Evolutionary conservation across 768 basidiomycete species (phyloP), one percentile per base, ranked within the genome.

Genomic region (Jaapia argillacea): DNA sequence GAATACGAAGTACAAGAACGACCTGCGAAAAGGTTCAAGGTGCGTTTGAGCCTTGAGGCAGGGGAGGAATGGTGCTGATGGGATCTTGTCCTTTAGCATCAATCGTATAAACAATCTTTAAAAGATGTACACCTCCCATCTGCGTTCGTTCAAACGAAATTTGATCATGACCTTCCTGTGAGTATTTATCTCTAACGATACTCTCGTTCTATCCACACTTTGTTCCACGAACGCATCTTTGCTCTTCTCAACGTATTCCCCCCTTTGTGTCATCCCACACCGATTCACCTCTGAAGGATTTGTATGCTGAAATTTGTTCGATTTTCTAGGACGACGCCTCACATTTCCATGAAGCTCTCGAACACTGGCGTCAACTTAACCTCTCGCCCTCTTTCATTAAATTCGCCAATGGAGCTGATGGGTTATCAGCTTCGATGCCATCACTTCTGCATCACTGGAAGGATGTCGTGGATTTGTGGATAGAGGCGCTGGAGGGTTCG

Each of bases 281-380:
- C n/a, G n/a, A n/a, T n/a, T n/a, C n/a, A n/a, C n/a, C n/a, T n/a
- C n/a, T n/a, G n/a, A n/a, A n/a, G n/a, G n/a, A n/a, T n/a, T n/a
- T n/a, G n/a, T n/a, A n/a, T n/a, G n/a, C n/a, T n/a, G n/a, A n/a
- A n/a, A n/a, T n/a, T n/a, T n/a, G n/a, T n/a, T n/a, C n/a, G n/a
- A n/a, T n/a, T n/a, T n/a, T 50, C 2, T 43, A 88, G 84, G 84
- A 90, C 49, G 75, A 77, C 54, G 77, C 79, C 45, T 87, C 84
- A 0, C 81, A 88, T 56, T 91, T 93, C 53, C 77, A 81, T 43
- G 69, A 75, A 50, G 72, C 83, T 2, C 65, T 93, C 24, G 68
- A 76, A 22, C 77, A 85, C 54, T 87, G 84, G 81, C 66, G 74
- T 50, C 82, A 91, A 51, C 72, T 92, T 47, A 90, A 86, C 58